Evolutionary conservation across 805 yeast genomes (phyloP), one percentile per base, ranked within the genome.

Genomic region (Yarrowia divulgata): DNA sequence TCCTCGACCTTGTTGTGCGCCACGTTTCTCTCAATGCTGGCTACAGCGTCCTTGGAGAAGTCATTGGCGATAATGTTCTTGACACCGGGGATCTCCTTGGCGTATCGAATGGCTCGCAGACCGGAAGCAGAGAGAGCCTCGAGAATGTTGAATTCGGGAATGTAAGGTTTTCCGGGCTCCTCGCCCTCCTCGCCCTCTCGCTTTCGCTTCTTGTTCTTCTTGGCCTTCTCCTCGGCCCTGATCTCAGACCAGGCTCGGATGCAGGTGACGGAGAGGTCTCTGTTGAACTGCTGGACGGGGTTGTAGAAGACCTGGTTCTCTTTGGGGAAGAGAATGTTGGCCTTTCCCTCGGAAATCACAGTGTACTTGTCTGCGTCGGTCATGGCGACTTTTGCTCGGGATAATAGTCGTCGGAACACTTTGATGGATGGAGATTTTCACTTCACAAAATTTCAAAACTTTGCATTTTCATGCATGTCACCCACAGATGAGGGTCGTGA

Each of bases 41-140:
- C 83, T 34, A 93, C 98, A 0, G 99, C 99, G 42, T 88, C 91
- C 10, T 88, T 86, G 46, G 92, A 83, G 72, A 95, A 82, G 78
- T 95, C 99, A 79, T 95, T 95, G 37, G 99, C 99, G 3, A 93
- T 83, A 23, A 95, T 86, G 29, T 82, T 83, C 70, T 87, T 83
- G 3, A 90, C 90, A 18, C 85, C 79, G 2, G 97, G 97, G 57
- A 95, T 87, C 77, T 95, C 99, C 72, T 90, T 90, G 23, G 93
- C 97, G 75, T 95, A 95, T 70, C 99, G 83, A 66, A 95, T 89
- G 2, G 98, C 97, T 68, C 99, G 85, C 48, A 95, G 82, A 0
- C 99, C 99, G 1, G 98, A 90, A 0, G 99, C 99, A 54, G 97
- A 89, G 13, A 95, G 81, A 0, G 97, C 98, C 75, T 95, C 99